phyloP scores from a whole-genome alignment of 208 protist species.

The Acanthamoeba triangularis region DNA sequence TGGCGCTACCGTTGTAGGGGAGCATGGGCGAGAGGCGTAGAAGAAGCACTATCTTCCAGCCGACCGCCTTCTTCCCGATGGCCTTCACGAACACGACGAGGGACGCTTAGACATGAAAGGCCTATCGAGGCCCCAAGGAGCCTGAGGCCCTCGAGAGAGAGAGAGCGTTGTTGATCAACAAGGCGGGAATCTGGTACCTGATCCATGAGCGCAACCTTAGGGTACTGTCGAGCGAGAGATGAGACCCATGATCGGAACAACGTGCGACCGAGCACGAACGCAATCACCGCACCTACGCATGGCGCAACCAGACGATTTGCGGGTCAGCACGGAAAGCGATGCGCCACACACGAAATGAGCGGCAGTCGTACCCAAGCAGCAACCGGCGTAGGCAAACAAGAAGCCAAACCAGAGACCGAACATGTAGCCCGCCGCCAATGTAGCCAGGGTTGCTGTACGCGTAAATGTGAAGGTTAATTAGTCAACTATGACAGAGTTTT shows the following conservation, averaged over 20 bases:
- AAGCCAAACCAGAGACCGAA: conserved; percentile 63
- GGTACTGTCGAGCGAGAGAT: conserved; percentile 25
- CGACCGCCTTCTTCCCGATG: conserved; percentile 65
- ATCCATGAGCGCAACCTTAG: conserved; percentile 56
- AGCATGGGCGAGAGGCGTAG: conserved; percentile 63
- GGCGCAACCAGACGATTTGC: neutral
- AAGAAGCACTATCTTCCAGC: conserved; percentile 61
- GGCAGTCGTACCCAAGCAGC: neutral
- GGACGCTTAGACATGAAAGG: neutral
- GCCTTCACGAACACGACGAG: neutral
- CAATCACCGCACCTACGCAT: conserved; percentile 13
- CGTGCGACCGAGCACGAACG: conserved; percentile 51
- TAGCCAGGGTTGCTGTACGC: neutral
- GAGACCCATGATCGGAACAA: conserved; percentile 56
- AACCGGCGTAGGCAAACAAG: conserved; percentile 19
- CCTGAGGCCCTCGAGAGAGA: neutral
- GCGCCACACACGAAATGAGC: neutral
- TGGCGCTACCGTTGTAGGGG: conserved; percentile 34
- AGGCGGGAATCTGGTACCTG: neutral
- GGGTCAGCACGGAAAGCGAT: neutral
- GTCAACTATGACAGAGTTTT: too few relatives aligned
- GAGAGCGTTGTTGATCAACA: neutral
- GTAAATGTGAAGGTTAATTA: neutral
- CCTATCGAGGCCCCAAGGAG: too few relatives aligned
- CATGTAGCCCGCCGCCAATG: conserved; percentile 61